Percentiles rank a stretch among this genome's conserved stretches.
phyloP scores from a whole-genome alignment of 1,284 basidiomycete genomes.

The Fistulina hepatica region DNA sequence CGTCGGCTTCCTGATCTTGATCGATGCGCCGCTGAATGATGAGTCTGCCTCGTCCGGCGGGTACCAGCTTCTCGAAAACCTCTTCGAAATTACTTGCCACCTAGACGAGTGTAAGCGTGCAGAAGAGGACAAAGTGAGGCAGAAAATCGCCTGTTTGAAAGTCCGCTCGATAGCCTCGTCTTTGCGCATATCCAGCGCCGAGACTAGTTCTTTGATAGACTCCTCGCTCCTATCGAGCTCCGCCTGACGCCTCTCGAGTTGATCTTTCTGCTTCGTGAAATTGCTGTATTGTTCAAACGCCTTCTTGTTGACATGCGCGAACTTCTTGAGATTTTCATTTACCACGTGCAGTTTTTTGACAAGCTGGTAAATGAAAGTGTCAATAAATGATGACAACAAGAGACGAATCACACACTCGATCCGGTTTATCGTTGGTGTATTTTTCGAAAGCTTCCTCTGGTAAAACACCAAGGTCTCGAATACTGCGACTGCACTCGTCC shows the following conservation, averaged over 20 bases:
- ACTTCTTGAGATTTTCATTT: constrained; percentile 91
- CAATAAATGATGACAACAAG: constrained; percentile 1
- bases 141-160: constrained; percentile 96
- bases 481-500: constrained; percentile 89
- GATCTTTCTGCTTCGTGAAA: constrained; percentile 95
- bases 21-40: constrained; percentile 89
- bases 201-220: constrained; percentile 92
- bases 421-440: constrained; percentile 75
- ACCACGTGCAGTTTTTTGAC: constrained; percentile 84
- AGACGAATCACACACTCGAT: constrained; percentile 47
- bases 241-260: constrained; percentile 74
- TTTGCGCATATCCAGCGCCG: constrained; percentile 91
- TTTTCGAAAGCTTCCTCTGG: constrained; percentile 97
- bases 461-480: constrained; percentile 91
- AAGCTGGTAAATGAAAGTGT: constrained; percentile 39
- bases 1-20: constrained; percentile 68
- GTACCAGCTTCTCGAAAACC: constrained; percentile 96
- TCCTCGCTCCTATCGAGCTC: constrained; percentile 84
- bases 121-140: no score
- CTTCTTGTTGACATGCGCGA: constrained; percentile 98
- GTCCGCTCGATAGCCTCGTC: constrained; percentile 98
- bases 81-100: constrained; percentile 95
- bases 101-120: no score
- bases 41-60: constrained; percentile 81
- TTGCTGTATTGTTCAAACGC: constrained; percentile 98